Base-by-base conservation (phyloP, 805 yeast species). In the Sugiyamaella marilandica region DNA sequence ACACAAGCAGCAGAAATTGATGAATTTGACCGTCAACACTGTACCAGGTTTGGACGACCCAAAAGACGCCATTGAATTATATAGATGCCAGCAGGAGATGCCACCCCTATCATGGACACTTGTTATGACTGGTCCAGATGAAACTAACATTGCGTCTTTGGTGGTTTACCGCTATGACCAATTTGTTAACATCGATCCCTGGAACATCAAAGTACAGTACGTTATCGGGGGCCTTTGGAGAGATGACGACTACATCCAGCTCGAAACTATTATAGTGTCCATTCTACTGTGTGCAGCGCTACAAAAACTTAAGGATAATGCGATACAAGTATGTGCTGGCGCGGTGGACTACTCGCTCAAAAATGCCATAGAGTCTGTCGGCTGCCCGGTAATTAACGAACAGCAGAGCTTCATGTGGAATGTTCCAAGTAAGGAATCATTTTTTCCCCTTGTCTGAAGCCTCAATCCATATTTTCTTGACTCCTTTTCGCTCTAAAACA, bases 391-490 rank as follows among this genome's bases (percentile, higher is more conserved):
- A 3, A 34, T 14, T n/a, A 14, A 13, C 37, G 16, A 14, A 5
- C 16, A n/a, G 9, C 16, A 34, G 16, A 34, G 16, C 16, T 34
- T 34, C 9, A n/a, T 34, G 16, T 34, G 37, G 37, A 14, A 34
- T n/a, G 37, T n/a, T 13, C 9, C 16, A 34, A 34, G 16, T 10
- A 34, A 34, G 9, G 37, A 55, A 61, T 41, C 68, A 68, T 74
- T 78, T 69, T 77, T 81, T 86, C 86, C 52, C 78, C 19, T 31
- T 45, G 49, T 39, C 43, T 16, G 43, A 39, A 39, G 16, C 43
- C 19, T 39, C 43, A 39, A 92, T 82, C 84, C 85, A 86, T 14
- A 75, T 66, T 2, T 76, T 65, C 21, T 85, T 83, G 24, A 92
- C 69, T 0, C 96, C 95, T 50, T 74, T 72, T 53, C 81, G 72